phyloP scores from a whole-genome alignment of 1,284 basidiomycete species.

The Athelia psychrophila region DNA sequence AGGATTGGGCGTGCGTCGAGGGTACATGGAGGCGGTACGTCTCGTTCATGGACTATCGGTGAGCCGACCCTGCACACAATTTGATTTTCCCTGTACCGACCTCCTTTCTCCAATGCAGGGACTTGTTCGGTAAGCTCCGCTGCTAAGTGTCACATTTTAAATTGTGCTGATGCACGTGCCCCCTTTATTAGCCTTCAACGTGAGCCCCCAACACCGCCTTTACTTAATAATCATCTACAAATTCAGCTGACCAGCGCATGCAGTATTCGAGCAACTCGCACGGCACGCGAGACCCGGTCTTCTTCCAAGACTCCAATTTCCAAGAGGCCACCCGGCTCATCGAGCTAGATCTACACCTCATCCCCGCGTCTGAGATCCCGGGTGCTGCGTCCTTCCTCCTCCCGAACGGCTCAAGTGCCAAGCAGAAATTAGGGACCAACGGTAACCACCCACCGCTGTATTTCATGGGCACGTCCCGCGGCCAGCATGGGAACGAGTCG shows the following conservation, averaged over 20 bases:
- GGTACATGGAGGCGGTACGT: constrained; percentile 69
- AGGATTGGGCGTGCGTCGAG: constrained; percentile 70
- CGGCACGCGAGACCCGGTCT: constrained; percentile 40
- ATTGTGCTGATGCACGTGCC: constrained; percentile 4
- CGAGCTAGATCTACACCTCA: constrained; percentile 51
- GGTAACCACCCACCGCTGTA: constrained; percentile 45
- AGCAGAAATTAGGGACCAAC: constrained; percentile 16
- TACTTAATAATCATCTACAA: constrained; percentile 6
- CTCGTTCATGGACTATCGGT: constrained; percentile 77
- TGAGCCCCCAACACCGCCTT: constrained; percentile 25
- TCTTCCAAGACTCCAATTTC: constrained; percentile 56
- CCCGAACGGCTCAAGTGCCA: background rate
- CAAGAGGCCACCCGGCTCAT: constrained; percentile 63
- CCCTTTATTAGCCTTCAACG: constrained; percentile 53
- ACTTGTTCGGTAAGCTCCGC: constrained; percentile 48
- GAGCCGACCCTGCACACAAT: constrained; percentile 13
- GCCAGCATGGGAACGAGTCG: constrained; percentile 41
- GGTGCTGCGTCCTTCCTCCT: constrained; percentile 14
- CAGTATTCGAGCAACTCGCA: constrained; percentile 36
- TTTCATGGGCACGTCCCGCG: constrained; percentile 50
- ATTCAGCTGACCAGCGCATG: constrained; percentile 3
- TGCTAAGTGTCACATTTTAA: constrained; percentile 2
- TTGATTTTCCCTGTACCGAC: background rate
- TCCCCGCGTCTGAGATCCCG: constrained; percentile 28
- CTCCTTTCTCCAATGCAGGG: constrained; percentile 28